Percentiles rank a stretch among this genome's conserved stretches.
These are phyloP conservation scores for Jamesozyma lodderae DNA, from an alignment of 805 yeast species.

Conservation along the genomic window DNA sequence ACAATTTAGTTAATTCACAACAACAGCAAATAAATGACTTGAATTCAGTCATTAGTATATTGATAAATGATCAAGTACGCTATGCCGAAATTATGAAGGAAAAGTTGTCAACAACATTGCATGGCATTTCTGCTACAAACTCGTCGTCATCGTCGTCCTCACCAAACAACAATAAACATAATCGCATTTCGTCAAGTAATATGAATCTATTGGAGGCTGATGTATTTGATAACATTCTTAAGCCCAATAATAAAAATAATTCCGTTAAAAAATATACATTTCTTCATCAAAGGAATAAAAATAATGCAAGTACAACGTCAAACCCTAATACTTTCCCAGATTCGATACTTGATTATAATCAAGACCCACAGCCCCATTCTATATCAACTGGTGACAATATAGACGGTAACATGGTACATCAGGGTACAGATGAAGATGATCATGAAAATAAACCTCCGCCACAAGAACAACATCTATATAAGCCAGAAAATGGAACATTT, in stretches of 20 bases:
- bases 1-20: conserved; percentile 23
- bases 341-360: too few species aligned
- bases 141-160: conserved; percentile 4
- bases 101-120: conserved; percentile 17
- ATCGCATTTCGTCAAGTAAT: not conserved
- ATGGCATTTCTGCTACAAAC: conserved; percentile 18
- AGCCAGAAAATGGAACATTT: conserved; percentile 3
- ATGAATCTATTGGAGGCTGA: not conserved
- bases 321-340: not conserved
- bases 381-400: too few species aligned
- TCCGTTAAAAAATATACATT: conserved; percentile 1
- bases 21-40: conserved; percentile 27
- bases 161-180: not conserved
- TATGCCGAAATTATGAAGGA: conserved; percentile 24
- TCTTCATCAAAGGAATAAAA: not conserved
- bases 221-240: not conserved
- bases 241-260: not conserved
- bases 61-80: conserved; percentile 25
- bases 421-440: not conserved
- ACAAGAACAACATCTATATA: not conserved
- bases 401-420: too few species aligned
- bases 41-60: conserved; percentile 17
- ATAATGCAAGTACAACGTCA: not conserved
- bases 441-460: not conserved
- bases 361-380: too few species aligned